A percentile compares a stretch with the other conserved stretches of the same genome.
Evolutionary conservation across 805 yeast species (phyloP).

Genomic region (Barnettozyma californica): DNA sequence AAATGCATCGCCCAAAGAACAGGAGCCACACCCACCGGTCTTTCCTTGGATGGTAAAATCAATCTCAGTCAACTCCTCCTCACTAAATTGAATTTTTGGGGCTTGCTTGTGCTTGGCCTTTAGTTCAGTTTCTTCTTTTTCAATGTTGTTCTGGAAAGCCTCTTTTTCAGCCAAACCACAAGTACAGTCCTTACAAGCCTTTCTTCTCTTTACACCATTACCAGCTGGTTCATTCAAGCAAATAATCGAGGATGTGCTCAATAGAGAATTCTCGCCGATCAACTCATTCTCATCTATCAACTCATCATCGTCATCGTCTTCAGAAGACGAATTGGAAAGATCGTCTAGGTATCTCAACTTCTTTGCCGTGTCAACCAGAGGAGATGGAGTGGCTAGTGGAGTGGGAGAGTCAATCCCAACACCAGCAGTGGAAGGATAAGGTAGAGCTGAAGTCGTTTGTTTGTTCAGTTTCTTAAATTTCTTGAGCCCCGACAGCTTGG

Average conservation of each 20-base stretch:
- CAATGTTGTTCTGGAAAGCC: slow-evolving; percentile 44
- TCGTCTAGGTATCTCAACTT: slow-evolving; percentile 21
- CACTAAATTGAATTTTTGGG: slow-evolving; percentile 41
- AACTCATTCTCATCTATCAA: slow-evolving; percentile 36
- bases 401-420: slow-evolving; percentile 10
- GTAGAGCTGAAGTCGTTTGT: background rate
- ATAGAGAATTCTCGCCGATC: slow-evolving; percentile 22
- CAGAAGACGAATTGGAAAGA: slow-evolving; percentile 11
- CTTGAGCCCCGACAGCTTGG: slow-evolving; percentile 24
- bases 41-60: slow-evolving; percentile 97
- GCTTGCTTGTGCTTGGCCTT: slow-evolving; percentile 33
- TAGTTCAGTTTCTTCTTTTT: slow-evolving; percentile 33
- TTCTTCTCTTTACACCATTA: slow-evolving; percentile 56
- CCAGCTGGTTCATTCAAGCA: slow-evolving; percentile 45
- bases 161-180: slow-evolving; percentile 93
- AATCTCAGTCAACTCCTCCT: slow-evolving; percentile 78
- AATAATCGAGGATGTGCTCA: slow-evolving; percentile 35
- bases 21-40: slow-evolving; percentile 95
- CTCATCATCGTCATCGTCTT: slow-evolving; percentile 24
- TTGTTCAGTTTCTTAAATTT: slow-evolving; percentile 23
- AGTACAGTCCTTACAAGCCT: slow-evolving; percentile 97
- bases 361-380: slow-evolving; percentile 12
- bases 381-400: slow-evolving; percentile 11
- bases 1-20: slow-evolving; percentile 97
- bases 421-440: background rate